Base-by-base conservation (phyloP, 805 yeast genomes). In the Hanseniaspora lachancei region DNA sequence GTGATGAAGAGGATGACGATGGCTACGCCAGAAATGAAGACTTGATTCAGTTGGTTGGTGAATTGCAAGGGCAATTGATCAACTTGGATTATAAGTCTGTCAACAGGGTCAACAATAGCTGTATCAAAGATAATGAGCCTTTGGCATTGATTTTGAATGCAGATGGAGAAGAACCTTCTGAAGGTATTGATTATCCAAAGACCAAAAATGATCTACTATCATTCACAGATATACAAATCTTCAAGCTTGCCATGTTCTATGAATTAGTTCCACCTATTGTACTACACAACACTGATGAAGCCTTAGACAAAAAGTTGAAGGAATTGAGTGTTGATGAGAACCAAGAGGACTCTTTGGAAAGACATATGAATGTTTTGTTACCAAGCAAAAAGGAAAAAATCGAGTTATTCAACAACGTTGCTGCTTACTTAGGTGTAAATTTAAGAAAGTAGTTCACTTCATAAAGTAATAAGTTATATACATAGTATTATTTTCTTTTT, bases 41-140 rank as follows among this genome's bases (percentile, higher is more conserved):
- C 64, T 70, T 89, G 13, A 85, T 85, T 3, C 91, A 87, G 64
- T 73, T 89, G 47, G 97, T 89, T 15, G 87, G 86, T 12, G 97
- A 89, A 67, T 71, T 89, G 56, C 97, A 89, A 68, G 86, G 86
- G 9, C 97, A 89, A 69, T 74, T 89, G 63, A 89, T 86, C 54
- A 72, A 77, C 24, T 66, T 85, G 36, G 97, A 89, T 64, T 86
- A 86, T 61, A 77, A 95, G 61, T 77, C 84, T 18, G 76, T 86
- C 46, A 75, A 85, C 60, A 75, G 97, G 67, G 71, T 81, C 3
- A 77, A 78, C 59, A 89, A 89, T 65, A 72, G 85, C 27, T 72
- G 80, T 56, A 61, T 64, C 0, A 65, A 66, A 0, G 68, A 69
- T 12, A 70, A 70, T 16, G 80, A 74, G 18, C 59, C 66, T 7